Percentiles rank a stretch among this genome's conserved stretches.
These are phyloP conservation scores for Pichia cabralensis DNA, from an alignment of 805 yeast genomes.

Conservation along the genomic window DNA sequence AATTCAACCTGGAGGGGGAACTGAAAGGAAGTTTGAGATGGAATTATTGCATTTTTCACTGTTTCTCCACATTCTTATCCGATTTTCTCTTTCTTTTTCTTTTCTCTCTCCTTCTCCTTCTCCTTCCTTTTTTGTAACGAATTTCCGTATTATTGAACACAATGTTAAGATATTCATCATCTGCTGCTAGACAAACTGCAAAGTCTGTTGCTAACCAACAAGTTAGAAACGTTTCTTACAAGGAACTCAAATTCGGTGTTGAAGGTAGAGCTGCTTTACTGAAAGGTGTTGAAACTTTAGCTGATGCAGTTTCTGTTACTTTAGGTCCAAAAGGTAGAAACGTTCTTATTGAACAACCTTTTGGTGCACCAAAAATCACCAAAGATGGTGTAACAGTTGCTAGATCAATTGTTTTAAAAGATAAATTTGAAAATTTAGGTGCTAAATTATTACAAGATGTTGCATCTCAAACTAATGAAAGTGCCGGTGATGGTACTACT, in stretches of 20 bases:
- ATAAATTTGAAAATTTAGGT: constrained; percentile 93
- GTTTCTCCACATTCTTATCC: no score
- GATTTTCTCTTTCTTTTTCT: no score
- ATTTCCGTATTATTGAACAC: no score
- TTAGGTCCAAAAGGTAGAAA: constrained; percentile 98
- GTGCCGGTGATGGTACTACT: constrained; percentile 98
- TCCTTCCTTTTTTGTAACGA: no score
- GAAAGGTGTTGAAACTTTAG: constrained; percentile 89
- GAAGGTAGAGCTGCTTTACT: constrained; percentile 93
- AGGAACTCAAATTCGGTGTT: constrained; percentile 92
- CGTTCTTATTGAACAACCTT: constrained; percentile 91
- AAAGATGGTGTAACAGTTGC: constrained; percentile 99
- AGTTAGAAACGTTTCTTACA: constrained; percentile 53
- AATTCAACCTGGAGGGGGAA: no score
- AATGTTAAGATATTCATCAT: constrained; percentile 13
- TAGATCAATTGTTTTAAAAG: constrained; percentile 66
- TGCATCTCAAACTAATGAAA: constrained; percentile 92
- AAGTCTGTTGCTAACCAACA: no score
- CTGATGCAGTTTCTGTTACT: constrained; percentile 94
- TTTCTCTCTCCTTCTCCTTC: background rate
- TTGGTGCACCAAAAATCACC: constrained; percentile 96
- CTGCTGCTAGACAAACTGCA: constrained; percentile 31
- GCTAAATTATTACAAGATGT: constrained; percentile 94
- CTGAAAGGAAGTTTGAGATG: no score
- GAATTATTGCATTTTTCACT: no score